Base-by-base conservation (phyloP, 129 eudicot species). In the Erigeron canadensis region DNA sequence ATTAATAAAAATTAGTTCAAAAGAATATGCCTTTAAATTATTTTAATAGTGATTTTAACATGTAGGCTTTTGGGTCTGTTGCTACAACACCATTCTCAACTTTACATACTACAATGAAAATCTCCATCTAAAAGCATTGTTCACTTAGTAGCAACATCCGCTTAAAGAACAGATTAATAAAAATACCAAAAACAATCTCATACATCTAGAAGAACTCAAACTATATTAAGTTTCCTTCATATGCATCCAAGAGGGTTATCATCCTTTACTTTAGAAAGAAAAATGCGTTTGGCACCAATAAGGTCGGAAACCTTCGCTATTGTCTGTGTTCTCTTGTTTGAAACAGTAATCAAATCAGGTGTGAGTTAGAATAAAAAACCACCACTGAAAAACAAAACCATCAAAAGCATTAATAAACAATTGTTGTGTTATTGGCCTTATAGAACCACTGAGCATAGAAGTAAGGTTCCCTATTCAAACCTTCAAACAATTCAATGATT, bases 161-260 rank as follows among this genome's bases (percentile, higher is more conserved):
- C 87, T 96, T 94, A 80, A 44, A 74, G 5, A 16, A 89, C 81
- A 53, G 80, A 86, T 76, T 87, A 87, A 7, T 61, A 67, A 44
- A 17, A 12, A 41, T 34, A 41, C 6, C 6, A 45, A 21, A 41
- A 56, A 6, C 12, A 22, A 37, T 44, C 6, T 91, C n/a, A 59
- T 84, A 90, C 99, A 68, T 84, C 81, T 51, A 76, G 54, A 8
- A 88, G 81, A 38, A 90, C 44, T 7, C 74, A 70, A 0, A 78
- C 79, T 34, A 95, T 86, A 39, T 55, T 84, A 53, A 95, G 75
- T 64, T 84, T 87, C 57, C 79, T 53, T 0, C 86, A 6, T 42
- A 94, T 89, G 44, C 99, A 94, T 22, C 82, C 90, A 61, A 94
- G 83, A 5, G 92, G 87, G 47, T 94, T 94, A 18, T 87, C 99